phyloP scores from a whole-genome alignment of 306 rosid genomes.

The Boehmeria nivea region DNA sequence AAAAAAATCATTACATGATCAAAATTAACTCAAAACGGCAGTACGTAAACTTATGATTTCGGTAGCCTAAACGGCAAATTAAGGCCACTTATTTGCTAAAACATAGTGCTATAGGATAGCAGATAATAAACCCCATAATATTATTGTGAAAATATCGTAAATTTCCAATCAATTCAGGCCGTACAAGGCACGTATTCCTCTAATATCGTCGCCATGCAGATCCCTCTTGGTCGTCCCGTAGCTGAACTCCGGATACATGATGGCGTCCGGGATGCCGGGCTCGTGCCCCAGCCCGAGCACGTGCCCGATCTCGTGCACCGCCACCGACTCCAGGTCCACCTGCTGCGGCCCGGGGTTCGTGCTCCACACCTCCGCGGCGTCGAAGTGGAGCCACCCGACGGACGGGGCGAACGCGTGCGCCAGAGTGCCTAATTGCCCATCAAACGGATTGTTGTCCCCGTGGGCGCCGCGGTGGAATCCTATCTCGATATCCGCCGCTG shows the following conservation, averaged over 20 bases:
- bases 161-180: not conserved
- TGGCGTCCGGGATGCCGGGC: slow-evolving; percentile 1
- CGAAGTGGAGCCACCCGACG: slow-evolving; percentile 22
- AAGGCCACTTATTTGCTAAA: no score
- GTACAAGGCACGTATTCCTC: slow-evolving; percentile 19
- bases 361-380: slow-evolving; percentile 19
- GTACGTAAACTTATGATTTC: no score
- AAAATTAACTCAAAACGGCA: no score
- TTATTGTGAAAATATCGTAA: no score
- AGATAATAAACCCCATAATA: no score
- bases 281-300: slow-evolving; percentile 13
- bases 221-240: slow-evolving; percentile 5
- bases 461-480: slow-evolving; percentile 23
- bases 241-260: not conserved
- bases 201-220: slow-evolving; percentile 9
- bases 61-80: no score
- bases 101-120: no score
- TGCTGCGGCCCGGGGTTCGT: not conserved
- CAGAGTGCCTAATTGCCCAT: not conserved
- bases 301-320: slow-evolving; percentile 17
- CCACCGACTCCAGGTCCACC: slow-evolving; percentile 13
- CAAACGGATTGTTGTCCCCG: slow-evolving; percentile 10
- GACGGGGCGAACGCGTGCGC: slow-evolving; percentile 22
- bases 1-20: no score
- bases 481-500: slow-evolving; percentile 18